phyloP scores from a whole-genome alignment of 2,329 filamentous ascomycete species.

The Claviceps sp. region DNA sequence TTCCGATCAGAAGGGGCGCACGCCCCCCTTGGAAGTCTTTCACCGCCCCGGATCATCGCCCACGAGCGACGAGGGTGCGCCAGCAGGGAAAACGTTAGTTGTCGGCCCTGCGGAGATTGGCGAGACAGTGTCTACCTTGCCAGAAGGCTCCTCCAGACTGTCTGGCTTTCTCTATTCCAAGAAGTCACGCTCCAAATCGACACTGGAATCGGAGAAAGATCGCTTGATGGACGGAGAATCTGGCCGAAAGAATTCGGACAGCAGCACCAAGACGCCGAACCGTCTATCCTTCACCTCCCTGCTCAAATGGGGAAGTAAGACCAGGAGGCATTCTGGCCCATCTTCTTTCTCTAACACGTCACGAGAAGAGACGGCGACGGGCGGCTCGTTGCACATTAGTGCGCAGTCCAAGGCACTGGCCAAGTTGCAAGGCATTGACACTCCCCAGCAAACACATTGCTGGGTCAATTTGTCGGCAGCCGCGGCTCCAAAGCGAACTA shows the following conservation, averaged over 20 bases:
- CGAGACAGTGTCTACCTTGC: slow-evolving; percentile 12
- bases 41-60: slow-evolving; percentile 17
- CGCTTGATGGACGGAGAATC: slow-evolving; percentile 34
- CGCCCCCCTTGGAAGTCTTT: slow-evolving; percentile 16
- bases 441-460: slow-evolving; percentile 12
- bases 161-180: slow-evolving; percentile 31
- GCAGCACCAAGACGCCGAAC: slow-evolving; percentile 28
- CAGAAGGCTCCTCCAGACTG: slow-evolving; percentile 14
- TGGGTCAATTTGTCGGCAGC: slow-evolving; percentile 22
- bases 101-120: slow-evolving; percentile 6
- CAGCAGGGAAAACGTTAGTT: neutral
- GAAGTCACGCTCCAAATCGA: slow-evolving; percentile 37
- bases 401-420: slow-evolving; percentile 22
- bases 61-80: slow-evolving; percentile 2
- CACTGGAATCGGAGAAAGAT: slow-evolving; percentile 27
- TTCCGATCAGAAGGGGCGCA: slow-evolving; percentile 9
- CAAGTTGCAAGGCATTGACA: slow-evolving; percentile 21
- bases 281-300: slow-evolving; percentile 55
- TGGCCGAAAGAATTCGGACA: slow-evolving; percentile 40
- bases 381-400: slow-evolving; percentile 10
- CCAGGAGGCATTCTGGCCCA: slow-evolving; percentile 40
- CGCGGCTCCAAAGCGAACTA: slow-evolving; percentile 57
- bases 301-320: slow-evolving; percentile 55
- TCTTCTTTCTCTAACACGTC: slow-evolving; percentile 90
- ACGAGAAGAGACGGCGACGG: slow-evolving; percentile 61